These are phyloP conservation scores for Balansia obtecta DNA, from an alignment of 2,329 filamentous ascomycete genomes.

Conservation along the genomic window DNA sequence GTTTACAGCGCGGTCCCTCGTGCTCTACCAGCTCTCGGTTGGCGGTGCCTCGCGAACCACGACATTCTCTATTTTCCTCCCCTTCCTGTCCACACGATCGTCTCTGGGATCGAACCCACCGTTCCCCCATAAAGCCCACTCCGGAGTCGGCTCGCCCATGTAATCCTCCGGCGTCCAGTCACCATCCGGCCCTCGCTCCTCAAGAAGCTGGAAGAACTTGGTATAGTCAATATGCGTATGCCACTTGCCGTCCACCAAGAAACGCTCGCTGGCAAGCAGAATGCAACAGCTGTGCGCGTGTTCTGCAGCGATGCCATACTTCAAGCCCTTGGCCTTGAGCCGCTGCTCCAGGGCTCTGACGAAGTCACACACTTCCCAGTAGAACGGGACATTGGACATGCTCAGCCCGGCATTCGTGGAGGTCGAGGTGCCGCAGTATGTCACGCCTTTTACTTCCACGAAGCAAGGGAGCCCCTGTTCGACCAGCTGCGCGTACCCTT, in stretches of 20 bases:
- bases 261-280: conserved; percentile 70
- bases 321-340: conserved; percentile 56
- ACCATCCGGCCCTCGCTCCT: conserved; percentile 50
- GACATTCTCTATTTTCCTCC: conserved; percentile 45
- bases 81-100: conserved; percentile 76
- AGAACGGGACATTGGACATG: conserved; percentile 98
- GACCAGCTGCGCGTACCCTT: conserved; percentile 81
- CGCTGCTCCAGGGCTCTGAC: conserved; percentile 62
- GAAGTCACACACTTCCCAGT: conserved; percentile 78
- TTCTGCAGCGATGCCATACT: conserved; percentile 87
- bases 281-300: conserved; percentile 93
- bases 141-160: conserved; percentile 69
- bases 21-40: conserved; percentile 7
- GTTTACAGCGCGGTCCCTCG: not conserved
- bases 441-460: conserved; percentile 92
- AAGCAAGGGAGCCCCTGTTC: conserved; percentile 81
- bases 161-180: conserved; percentile 85
- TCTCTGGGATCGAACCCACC: conserved; percentile 91
- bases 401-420: conserved; percentile 74
- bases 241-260: conserved; percentile 68
- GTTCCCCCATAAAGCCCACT: conserved; percentile 92
- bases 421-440: conserved; percentile 85
- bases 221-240: conserved; percentile 87
- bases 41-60: conserved; percentile 20
- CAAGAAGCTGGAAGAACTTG: conserved; percentile 73